Evolutionary conservation across 768 basidiomycete species (phyloP).

Genomic region (Xanthoconium stramineum): DNA sequence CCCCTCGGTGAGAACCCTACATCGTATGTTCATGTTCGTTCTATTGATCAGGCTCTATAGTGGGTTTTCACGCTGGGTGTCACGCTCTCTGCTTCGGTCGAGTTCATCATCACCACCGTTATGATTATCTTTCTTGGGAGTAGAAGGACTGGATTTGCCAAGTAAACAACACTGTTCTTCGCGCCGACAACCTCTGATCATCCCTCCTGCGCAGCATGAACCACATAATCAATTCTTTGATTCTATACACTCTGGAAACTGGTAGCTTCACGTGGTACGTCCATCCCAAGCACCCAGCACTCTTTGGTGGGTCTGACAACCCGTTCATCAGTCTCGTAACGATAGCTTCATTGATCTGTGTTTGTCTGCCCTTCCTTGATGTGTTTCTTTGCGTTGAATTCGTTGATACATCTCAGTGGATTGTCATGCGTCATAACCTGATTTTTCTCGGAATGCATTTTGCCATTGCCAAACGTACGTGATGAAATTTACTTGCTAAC

Average conservation of each 20-base stretch:
- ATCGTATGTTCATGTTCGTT: background rate
- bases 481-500: background rate
- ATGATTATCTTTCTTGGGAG: slow-evolving; percentile 32
- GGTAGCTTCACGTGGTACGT: slow-evolving; percentile 45
- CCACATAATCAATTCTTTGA: slow-evolving; percentile 45
- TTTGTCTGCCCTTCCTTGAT: slow-evolving; percentile 11
- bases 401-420: slow-evolving; percentile 19
- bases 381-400: background rate
- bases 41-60: slow-evolving; percentile 7
- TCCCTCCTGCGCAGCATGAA: slow-evolving; percentile 37
- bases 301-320: background rate
- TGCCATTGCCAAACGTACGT: slow-evolving; percentile 31
- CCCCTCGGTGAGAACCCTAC: slow-evolving; percentile 18
- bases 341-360: slow-evolving; percentile 32
- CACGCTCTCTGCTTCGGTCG: slow-evolving; percentile 33
- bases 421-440: slow-evolving; percentile 33
- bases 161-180: slow-evolving; percentile 1
- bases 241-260: slow-evolving; percentile 52
- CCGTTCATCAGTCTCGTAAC: slow-evolving; percentile 25
- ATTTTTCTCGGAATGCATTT: slow-evolving; percentile 36
- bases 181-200: background rate
- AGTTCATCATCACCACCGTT: slow-evolving; percentile 28
- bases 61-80: slow-evolving; percentile 32
- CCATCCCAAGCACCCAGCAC: no score
- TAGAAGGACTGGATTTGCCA: slow-evolving; percentile 31